Percentiles rank a stretch among this genome's conserved stretches.
Conservation (phyloP, 2,329 filamentous ascomycete species). For the Amylocarpus encephaloides region DNA sequence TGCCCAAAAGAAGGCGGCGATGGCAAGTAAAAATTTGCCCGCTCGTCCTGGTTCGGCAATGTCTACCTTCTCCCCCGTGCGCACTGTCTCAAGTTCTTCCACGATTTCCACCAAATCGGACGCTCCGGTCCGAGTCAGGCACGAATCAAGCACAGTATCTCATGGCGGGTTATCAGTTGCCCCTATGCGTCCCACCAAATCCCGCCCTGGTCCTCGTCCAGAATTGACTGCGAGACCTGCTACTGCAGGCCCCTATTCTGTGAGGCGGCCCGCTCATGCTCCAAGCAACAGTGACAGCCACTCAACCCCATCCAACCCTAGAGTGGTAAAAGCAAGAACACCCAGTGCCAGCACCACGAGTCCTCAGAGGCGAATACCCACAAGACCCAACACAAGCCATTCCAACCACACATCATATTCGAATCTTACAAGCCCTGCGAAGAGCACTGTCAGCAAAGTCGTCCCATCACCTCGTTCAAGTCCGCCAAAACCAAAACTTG, state of each 20-base stretch:
- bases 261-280: constrained; percentile 37
- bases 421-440: constrained; percentile 38
- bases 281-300: constrained; percentile 26
- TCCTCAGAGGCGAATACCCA: constrained; percentile 29
- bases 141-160: constrained; percentile 35
- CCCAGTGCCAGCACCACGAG: constrained; percentile 43
- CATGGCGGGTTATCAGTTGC: constrained; percentile 57
- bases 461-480: constrained; percentile 16
- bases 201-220: constrained; percentile 40
- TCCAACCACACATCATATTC: constrained; percentile 30
- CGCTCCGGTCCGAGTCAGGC: constrained; percentile 33
- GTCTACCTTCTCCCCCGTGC: constrained; percentile 52
- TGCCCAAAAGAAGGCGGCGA: constrained; percentile 64
- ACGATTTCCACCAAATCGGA: constrained; percentile 32
- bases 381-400: constrained; percentile 32
- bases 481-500: constrained; percentile 11
- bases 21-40: constrained; percentile 47
- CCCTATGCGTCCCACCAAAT: constrained; percentile 53
- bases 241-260: constrained; percentile 60
- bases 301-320: constrained; percentile 33
- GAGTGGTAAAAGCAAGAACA: constrained; percentile 39
- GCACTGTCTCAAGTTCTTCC: constrained; percentile 34
- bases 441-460: constrained; percentile 25
- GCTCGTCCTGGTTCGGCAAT: constrained; percentile 57
- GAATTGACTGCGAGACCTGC: constrained; percentile 52